Base-by-base conservation (phyloP, 2,329 filamentous ascomycete species). In the Colletotrichum zoysiae region DNA sequence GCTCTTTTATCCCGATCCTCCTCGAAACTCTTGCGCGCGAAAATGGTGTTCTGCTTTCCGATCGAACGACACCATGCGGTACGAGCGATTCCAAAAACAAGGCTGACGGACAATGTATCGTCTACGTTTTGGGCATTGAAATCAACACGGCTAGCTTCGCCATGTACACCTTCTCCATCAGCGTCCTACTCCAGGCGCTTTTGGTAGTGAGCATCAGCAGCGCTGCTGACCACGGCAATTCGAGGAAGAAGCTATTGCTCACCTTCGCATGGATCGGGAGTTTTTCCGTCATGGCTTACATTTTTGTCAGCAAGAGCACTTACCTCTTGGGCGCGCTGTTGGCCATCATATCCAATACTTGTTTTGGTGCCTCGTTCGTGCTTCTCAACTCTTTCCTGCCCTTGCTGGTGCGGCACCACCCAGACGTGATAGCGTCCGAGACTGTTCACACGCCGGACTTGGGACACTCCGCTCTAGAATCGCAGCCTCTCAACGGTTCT, bases 151-250 rank as follows among this genome's bases (percentile, higher is more conserved):
- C 95, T 46, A 97, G 93, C 81, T 98, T 98, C 81, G 95, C 95
- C 79, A 97, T 98, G 94, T 98, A 98, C 83, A 98, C 95, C 2
- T 99, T 99, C 82, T 97, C 95, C 70, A 86, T 97, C 78, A 97
- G 94, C 79, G 96, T 99, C 1, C 82, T 98, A 26, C 81, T 98
- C 14, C 96, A 99, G 80, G 93, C 95, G 1, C 82, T 98, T 38
- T 84, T 98, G 40, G 97, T 99, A 55, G 94, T 99, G 74, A 97
- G 95, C 78, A 97, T 99, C 86, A 97, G 95, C 78, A 96, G 94
- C 67, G 95, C 95, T 9, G 96, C 96, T 69, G 96, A 99, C 80
- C 95, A 98, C 82, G 96, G 96, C 74, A 92, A 89, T 76, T 96
- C 95, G 84, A 91, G 96, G 71, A 99, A 98, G 86, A 92, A 91